phyloP scores from a whole-genome alignment of 345 rosid species.

The Raphanus sativus region DNA sequence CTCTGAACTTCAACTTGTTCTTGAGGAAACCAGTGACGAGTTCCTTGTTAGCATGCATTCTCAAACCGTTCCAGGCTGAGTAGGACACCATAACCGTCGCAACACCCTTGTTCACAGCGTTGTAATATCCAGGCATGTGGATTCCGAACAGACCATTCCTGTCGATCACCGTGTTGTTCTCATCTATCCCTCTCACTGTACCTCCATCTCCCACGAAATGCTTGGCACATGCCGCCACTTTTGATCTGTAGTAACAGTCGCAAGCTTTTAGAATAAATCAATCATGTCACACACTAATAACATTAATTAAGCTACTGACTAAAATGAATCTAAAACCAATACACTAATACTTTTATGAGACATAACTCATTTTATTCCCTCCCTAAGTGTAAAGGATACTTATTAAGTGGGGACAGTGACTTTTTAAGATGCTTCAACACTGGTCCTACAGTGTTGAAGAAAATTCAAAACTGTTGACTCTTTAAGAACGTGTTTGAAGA shows the following conservation, averaged over 20 bases:
- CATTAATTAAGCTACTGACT: neutral
- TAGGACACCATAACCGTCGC: slow-evolving; percentile 60
- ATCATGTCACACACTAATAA: neutral
- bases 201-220: slow-evolving; percentile 71
- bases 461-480: slow-evolving; percentile 19
- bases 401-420: slow-evolving; percentile 3
- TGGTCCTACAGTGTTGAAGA: slow-evolving; percentile 32
- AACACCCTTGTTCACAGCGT: slow-evolving; percentile 54
- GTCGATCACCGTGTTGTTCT: slow-evolving; percentile 51
- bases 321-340: slow-evolving; percentile 6
- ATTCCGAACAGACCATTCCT: slow-evolving; percentile 45
- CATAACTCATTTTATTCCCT: neutral
- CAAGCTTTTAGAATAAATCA: neutral
- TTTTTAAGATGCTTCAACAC: slow-evolving; percentile 1
- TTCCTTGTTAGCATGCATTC: slow-evolving; percentile 54
- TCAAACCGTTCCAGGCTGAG: slow-evolving; percentile 58
- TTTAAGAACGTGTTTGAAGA: slow-evolving; percentile 7
- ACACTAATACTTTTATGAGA: neutral
- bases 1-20: slow-evolving; percentile 53
- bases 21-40: slow-evolving; percentile 54
- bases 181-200: slow-evolving; percentile 53
- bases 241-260: slow-evolving; percentile 40
- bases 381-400: too few relatives aligned
- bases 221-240: slow-evolving; percentile 64
- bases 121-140: slow-evolving; percentile 57